Percentiles rank a stretch among this genome's conserved stretches.
Evolutionary conservation across 2,329 filamentous ascomycete species (phyloP).

Genomic region (Endoconidiophora polonica): DNA sequence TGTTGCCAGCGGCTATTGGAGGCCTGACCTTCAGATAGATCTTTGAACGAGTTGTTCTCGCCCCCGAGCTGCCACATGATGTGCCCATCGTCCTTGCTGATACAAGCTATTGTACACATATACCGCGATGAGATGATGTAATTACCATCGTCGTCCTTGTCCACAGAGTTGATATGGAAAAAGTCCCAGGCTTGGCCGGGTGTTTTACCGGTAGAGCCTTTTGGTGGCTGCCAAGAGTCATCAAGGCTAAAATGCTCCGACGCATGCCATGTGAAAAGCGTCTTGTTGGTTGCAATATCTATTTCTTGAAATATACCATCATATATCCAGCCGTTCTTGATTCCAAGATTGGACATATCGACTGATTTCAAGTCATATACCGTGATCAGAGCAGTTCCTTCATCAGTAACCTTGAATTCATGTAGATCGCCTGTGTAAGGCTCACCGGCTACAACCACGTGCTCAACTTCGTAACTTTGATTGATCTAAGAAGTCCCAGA

Average conservation of each 20-base stretch:
- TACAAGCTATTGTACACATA: constrained; percentile 28
- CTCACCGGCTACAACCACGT: constrained; percentile 16
- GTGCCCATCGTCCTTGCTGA: constrained; percentile 29
- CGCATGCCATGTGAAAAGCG: constrained; percentile 30
- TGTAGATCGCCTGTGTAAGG: constrained; percentile 19
- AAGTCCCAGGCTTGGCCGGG: constrained; percentile 30
- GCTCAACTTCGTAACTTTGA: constrained; percentile 18
- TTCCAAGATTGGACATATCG: constrained; percentile 17
- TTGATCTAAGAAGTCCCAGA: constrained; percentile 16
- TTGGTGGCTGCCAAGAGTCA: constrained; percentile 5
- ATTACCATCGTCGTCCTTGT: constrained; percentile 32
- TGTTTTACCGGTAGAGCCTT: constrained; percentile 16
- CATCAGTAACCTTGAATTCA: constrained; percentile 25
- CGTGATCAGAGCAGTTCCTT: constrained; percentile 25
- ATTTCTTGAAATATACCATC: constrained; percentile 28
- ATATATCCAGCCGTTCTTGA: constrained; percentile 18
- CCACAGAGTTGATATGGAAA: constrained; percentile 40
- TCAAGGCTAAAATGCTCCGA: constrained; percentile 17
- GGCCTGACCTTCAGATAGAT: constrained; percentile 19
- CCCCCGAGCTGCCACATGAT: constrained; percentile 39
- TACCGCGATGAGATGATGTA: constrained; percentile 38
- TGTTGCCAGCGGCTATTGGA: constrained; percentile 34
- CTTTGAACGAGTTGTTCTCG: constrained; percentile 24
- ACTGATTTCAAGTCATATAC: constrained; percentile 20
- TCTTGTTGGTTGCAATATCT: constrained; percentile 30